Conservation (phyloP, 495 filamentous ascomycete species). For the Penicillium salamii region DNA sequence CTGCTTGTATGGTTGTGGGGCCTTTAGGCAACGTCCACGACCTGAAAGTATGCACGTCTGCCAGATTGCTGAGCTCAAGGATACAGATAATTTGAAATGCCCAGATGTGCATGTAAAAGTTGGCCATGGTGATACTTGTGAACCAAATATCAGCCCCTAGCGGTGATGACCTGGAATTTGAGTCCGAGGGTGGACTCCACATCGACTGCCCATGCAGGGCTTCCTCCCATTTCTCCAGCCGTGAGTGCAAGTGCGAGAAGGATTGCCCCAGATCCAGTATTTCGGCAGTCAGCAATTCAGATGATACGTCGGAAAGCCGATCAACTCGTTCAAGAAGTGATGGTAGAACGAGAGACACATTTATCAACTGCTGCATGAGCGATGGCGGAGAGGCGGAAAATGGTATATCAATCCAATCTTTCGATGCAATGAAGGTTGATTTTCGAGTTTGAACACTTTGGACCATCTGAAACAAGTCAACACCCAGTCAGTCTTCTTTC, state of each 20-base stretch:
- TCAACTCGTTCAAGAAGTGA: conserved; percentile 19
- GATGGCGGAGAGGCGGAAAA: conserved; percentile 24
- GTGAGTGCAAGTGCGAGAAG: background rate
- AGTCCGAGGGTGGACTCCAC: background rate
- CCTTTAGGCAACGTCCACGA: background rate
- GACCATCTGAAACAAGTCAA: background rate
- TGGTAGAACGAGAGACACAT: conserved; percentile 25
- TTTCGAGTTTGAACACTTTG: background rate
- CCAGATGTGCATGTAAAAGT: conserved; percentile 34
- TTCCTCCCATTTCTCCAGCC: background rate
- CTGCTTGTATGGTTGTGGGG: background rate
- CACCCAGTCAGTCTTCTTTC: background rate
- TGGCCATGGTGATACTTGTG: conserved; percentile 33
- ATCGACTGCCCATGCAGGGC: background rate
- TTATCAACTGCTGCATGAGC: conserved; percentile 29
- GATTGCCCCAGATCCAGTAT: background rate
- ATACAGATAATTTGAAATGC: conserved; percentile 33
- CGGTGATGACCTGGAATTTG: background rate
- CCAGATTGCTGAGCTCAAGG: conserved; percentile 20
- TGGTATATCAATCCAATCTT: conserved; percentile 26
- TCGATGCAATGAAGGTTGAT: conserved; percentile 20
- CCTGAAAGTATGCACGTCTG: background rate
- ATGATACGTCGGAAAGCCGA: background rate
- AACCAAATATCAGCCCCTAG: conserved; percentile 23
- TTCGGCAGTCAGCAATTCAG: background rate